Conservation (phyloP, 805 yeast genomes). For the Ogataea ramenticola region DNA sequence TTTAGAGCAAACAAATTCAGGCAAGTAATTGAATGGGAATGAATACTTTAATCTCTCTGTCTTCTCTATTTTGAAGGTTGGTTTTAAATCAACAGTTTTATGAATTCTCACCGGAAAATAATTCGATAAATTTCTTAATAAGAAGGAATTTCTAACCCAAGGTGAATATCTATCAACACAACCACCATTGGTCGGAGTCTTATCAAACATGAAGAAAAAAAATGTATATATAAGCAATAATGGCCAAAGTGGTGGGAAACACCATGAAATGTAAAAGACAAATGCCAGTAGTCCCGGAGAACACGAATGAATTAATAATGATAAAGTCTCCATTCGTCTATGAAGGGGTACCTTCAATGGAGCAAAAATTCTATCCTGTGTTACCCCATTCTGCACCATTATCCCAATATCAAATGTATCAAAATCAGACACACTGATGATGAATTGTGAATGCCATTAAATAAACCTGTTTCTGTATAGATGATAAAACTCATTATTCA, state of each 20-base stretch:
- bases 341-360: slow-evolving; percentile 49
- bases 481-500: too few species aligned
- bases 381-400: too few species aligned
- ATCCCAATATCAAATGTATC: too few species aligned
- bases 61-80: slow-evolving; percentile 45
- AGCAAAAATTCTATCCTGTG: slow-evolving; percentile 30
- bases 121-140: slow-evolving; percentile 67
- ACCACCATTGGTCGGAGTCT: slow-evolving; percentile 72
- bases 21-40: not conserved
- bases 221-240: slow-evolving; percentile 54
- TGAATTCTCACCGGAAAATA: slow-evolving; percentile 77
- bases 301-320: slow-evolving; percentile 67
- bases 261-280: slow-evolving; percentile 48
- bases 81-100: slow-evolving; percentile 62
- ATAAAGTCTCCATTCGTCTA: slow-evolving; percentile 59
- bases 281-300: slow-evolving; percentile 54
- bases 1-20: slow-evolving; percentile 1
- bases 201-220: slow-evolving; percentile 51
- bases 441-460: too few species aligned
- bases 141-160: slow-evolving; percentile 44
- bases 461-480: too few species aligned
- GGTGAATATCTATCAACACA: slow-evolving; percentile 49
- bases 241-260: slow-evolving; percentile 52
- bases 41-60: slow-evolving; percentile 3
- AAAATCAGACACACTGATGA: too few species aligned